Evolutionary conservation across 2,329 filamentous ascomycete genomes (phyloP).

Genomic region (Aureobasidium mangrovei): DNA sequence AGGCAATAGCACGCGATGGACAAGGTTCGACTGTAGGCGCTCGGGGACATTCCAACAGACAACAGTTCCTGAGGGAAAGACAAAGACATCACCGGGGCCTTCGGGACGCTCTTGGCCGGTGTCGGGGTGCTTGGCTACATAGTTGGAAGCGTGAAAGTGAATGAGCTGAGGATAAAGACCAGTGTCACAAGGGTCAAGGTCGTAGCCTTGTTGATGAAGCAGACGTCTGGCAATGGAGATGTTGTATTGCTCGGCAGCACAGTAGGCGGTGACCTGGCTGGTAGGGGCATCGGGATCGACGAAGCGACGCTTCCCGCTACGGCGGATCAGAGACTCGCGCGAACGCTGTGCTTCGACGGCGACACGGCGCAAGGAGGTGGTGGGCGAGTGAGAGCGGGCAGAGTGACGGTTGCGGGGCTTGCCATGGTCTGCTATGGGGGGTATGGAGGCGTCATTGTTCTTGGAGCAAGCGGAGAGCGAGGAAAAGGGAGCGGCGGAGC

Average conservation of each 20-base stretch:
- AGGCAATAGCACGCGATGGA: slow-evolving; percentile 62
- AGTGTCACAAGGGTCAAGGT: slow-evolving; percentile 54
- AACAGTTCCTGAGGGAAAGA: slow-evolving; percentile 89
- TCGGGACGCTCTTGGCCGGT: slow-evolving; percentile 32
- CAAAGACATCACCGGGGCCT: slow-evolving; percentile 69
- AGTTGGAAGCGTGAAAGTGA: slow-evolving; percentile 44
- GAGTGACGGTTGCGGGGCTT: slow-evolving; percentile 37
- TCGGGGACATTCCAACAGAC: slow-evolving; percentile 85
- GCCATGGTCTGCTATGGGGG: background rate
- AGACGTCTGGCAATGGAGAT: slow-evolving; percentile 49
- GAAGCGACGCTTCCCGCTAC: slow-evolving; percentile 35
- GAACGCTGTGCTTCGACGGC: slow-evolving; percentile 73
- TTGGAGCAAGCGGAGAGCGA: background rate
- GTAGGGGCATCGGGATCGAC: slow-evolving; percentile 39
- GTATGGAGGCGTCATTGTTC: background rate
- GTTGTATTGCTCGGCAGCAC: slow-evolving; percentile 59
- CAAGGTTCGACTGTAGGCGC: slow-evolving; percentile 59
- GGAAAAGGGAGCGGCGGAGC: background rate
- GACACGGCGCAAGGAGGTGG: slow-evolving; percentile 73
- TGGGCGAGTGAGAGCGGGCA: slow-evolving; percentile 45
- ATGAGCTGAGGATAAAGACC: slow-evolving; percentile 57
- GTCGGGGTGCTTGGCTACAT: slow-evolving; percentile 32
- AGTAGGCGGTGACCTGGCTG: slow-evolving; percentile 53
- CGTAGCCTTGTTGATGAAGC: slow-evolving; percentile 49
- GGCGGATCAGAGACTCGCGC: slow-evolving; percentile 44